phyloP scores from a whole-genome alignment of 1,284 basidiomycete species.

The Cryptococcus floricola region DNA sequence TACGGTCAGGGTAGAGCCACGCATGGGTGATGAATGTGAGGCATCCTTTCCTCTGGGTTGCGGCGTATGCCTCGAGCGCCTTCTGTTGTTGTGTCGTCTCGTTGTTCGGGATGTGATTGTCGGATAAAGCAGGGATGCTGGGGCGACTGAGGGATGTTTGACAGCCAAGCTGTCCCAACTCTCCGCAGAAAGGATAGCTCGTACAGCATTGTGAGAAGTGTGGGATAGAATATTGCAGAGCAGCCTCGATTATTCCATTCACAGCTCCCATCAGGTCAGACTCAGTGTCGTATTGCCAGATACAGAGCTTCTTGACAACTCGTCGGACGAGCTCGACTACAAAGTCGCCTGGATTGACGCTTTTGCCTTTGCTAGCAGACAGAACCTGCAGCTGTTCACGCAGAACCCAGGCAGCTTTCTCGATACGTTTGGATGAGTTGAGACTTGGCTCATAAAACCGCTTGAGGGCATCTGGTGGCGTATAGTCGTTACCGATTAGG shows the following conservation, averaged over 20 bases:
- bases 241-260: conserved; percentile 44
- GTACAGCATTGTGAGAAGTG: conserved; percentile 29
- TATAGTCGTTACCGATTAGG: conserved; percentile 80
- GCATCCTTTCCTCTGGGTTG: conserved; percentile 25
- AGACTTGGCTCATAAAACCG: conserved; percentile 31
- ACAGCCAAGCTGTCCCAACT: conserved; percentile 34
- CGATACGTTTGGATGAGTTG: conserved; percentile 33
- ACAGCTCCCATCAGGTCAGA: conserved; percentile 32
- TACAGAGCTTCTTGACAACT: conserved; percentile 36
- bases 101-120: background rate
- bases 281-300: conserved; percentile 31
- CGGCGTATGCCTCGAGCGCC: conserved; percentile 21
- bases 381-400: conserved; percentile 37
- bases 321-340: conserved; percentile 39
- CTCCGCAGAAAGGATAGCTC: conserved; percentile 44
- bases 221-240: conserved; percentile 46
- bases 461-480: conserved; percentile 51
- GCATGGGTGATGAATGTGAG: conserved; percentile 27
- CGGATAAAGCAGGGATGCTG: background rate
- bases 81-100: background rate
- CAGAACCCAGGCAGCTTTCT: conserved; percentile 43
- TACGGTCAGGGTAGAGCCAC: conserved; percentile 36
- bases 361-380: conserved; percentile 2
- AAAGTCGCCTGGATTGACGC: conserved; percentile 34
- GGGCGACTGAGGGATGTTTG: conserved; percentile 4